phyloP scores from a whole-genome alignment of 768 basidiomycete genomes.

The Rhizopogon vulgaris region DNA sequence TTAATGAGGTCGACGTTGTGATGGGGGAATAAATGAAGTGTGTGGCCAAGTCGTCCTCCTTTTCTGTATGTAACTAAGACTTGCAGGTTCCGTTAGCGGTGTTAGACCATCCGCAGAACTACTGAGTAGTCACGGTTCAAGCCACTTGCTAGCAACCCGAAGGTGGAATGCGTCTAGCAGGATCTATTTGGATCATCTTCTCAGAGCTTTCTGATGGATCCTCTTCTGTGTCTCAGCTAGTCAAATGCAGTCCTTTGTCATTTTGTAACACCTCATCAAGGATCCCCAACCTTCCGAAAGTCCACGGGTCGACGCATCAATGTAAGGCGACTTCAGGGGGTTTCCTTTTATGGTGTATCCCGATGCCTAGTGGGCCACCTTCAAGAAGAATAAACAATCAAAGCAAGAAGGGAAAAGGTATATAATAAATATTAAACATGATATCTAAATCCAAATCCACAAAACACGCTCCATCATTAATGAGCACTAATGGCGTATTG shows the following conservation, averaged over 20 bases:
- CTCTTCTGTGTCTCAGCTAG: not conserved
- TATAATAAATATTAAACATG: not conserved
- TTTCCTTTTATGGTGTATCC: too few species aligned
- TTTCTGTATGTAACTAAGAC: not conserved
- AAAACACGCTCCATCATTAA: not conserved
- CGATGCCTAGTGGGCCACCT: too few species aligned
- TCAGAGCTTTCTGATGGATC: not conserved
- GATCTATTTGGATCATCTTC: not conserved
- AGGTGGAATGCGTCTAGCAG: too few species aligned
- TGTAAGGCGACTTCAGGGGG: too few species aligned
- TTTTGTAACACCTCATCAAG: not conserved
- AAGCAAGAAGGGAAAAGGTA: not conserved
- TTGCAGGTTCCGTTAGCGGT: not conserved
- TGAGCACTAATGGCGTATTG: slow-evolving; percentile 16
- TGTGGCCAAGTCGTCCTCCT: not conserved
- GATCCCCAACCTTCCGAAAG: not conserved
- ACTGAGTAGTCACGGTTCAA: too few species aligned
- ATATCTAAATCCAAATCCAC: not conserved
- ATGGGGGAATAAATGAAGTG: slow-evolving; percentile 29
- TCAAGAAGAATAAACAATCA: too few species aligned
- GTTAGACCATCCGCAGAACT: not conserved
- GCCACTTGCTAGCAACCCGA: not conserved
- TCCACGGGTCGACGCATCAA: not conserved
- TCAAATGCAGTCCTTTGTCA: not conserved
- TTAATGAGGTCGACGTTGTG: slow-evolving; percentile 76